Evolutionary conservation across 345 rosid species (phyloP).

Genomic region (Boechera retrofracta): DNA sequence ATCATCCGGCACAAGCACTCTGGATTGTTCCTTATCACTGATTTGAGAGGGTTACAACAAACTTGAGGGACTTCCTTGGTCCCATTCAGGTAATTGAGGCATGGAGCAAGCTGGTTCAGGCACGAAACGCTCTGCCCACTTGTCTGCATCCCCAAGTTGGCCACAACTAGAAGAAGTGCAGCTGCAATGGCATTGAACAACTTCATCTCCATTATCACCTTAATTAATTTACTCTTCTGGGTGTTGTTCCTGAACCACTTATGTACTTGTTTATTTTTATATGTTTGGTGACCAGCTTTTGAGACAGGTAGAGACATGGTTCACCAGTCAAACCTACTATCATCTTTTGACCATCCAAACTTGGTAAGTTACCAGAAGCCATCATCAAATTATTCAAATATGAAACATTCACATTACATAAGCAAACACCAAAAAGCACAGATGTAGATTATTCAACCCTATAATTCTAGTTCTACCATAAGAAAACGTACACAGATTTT

Average conservation of each 20-base stretch:
- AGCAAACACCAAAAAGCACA: constrained; percentile 5
- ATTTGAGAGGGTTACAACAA: constrained; percentile 73
- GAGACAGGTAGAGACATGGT: constrained; percentile 35
- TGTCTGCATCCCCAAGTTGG: constrained; percentile 17
- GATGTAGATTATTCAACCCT: background rate
- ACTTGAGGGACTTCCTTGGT: constrained; percentile 56
- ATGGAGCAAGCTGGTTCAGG: constrained; percentile 62
- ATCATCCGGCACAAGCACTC: constrained; percentile 66
- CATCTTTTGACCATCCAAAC: constrained; percentile 24
- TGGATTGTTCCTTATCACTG: constrained; percentile 57
- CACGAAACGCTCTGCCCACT: constrained; percentile 51
- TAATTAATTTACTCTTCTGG: background rate
- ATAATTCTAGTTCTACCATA: background rate
- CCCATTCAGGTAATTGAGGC: constrained; percentile 63
- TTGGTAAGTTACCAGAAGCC: constrained; percentile 18
- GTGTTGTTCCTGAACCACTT: constrained; percentile 14
- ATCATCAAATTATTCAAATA: constrained; percentile 7
- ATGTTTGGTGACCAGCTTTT: constrained; percentile 45
- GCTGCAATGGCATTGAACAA: constrained; percentile 23
- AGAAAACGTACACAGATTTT: background rate
- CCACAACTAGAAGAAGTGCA: constrained; percentile 34
- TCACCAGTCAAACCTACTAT: constrained; percentile 44
- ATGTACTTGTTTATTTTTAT: constrained; percentile 2
- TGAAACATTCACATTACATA: constrained; percentile 13
- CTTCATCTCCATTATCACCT: constrained; percentile 31